phyloP scores from a whole-genome alignment of 139 green algal species.

The Coelastrella sp. region DNA sequence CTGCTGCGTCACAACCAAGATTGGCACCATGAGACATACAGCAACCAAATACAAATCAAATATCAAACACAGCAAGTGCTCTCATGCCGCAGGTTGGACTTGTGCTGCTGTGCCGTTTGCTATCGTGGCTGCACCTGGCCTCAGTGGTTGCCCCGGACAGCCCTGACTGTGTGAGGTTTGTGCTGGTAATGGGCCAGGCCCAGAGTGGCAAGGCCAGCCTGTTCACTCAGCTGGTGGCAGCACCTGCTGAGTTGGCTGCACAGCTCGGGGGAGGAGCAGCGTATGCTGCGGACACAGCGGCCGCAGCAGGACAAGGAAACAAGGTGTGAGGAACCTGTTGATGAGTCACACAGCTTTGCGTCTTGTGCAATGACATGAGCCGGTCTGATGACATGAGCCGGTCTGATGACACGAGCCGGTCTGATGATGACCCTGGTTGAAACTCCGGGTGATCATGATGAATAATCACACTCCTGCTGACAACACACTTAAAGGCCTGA shows the following conservation, averaged over 20 bases:
- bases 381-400: too few relatives aligned
- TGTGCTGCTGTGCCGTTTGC: conserved; percentile 42
- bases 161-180: conserved; percentile 39
- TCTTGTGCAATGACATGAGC: too few relatives aligned
- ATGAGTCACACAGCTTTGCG: too few relatives aligned
- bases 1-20: not conserved
- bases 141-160: conserved; percentile 29
- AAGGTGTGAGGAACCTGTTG: not conserved
- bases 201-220: conserved; percentile 38
- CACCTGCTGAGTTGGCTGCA: not conserved
- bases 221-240: conserved; percentile 32
- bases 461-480: too few relatives aligned
- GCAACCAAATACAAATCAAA: too few relatives aligned
- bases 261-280: conserved; percentile 9
- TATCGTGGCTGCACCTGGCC: conserved; percentile 41
- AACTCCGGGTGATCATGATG: too few relatives aligned
- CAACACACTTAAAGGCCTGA: too few relatives aligned
- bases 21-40: not conserved
- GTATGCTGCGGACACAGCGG: not conserved
- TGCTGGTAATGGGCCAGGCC: conserved; percentile 15
- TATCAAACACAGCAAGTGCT: not conserved
- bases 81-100: not conserved
- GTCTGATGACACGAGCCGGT: too few relatives aligned
- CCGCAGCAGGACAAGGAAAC: not conserved
- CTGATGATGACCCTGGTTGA: too few relatives aligned